phyloP scores from a whole-genome alignment of 78 protist genomes.

The Dictyostelium firmibasis region DNA sequence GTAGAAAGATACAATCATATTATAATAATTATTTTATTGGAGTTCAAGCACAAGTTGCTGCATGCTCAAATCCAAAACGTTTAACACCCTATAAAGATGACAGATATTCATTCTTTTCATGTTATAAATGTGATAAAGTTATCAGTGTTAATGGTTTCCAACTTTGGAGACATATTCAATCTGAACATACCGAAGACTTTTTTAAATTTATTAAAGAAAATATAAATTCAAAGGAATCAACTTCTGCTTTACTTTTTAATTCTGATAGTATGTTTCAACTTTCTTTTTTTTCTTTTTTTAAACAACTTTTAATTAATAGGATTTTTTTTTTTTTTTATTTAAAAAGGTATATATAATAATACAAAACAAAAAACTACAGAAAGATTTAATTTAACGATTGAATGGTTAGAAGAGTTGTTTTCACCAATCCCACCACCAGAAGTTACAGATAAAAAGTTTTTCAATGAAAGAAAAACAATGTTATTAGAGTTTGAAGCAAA shows the following conservation, averaged over 20 bases:
- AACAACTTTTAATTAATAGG: neutral
- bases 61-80: conserved; percentile 46
- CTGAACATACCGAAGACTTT: conserved; percentile 58
- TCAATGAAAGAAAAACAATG: neutral
- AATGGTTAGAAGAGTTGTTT: conserved; percentile 56
- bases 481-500: neutral
- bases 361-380: conserved; percentile 27
- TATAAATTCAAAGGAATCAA: neutral
- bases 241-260: neutral
- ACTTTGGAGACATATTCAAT: conserved; percentile 52
- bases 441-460: neutral
- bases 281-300: too few species aligned
- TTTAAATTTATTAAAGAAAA: conserved; percentile 31
- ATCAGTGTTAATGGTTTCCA: conserved; percentile 51
- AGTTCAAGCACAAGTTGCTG: conserved; percentile 27
- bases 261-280: neutral
- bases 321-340: neutral
- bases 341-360: conserved; percentile 21
- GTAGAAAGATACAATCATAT: conserved; percentile 28
- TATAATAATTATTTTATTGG: conserved; percentile 7
- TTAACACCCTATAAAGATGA: conserved; percentile 3
- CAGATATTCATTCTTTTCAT: conserved; percentile 40
- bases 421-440: conserved; percentile 35
- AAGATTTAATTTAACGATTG: neutral
- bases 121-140: conserved; percentile 46